These are phyloP conservation scores for Cladobotryum protrusum DNA, from an alignment of 2,329 filamentous ascomycete genomes.

Conservation along the genomic window DNA sequence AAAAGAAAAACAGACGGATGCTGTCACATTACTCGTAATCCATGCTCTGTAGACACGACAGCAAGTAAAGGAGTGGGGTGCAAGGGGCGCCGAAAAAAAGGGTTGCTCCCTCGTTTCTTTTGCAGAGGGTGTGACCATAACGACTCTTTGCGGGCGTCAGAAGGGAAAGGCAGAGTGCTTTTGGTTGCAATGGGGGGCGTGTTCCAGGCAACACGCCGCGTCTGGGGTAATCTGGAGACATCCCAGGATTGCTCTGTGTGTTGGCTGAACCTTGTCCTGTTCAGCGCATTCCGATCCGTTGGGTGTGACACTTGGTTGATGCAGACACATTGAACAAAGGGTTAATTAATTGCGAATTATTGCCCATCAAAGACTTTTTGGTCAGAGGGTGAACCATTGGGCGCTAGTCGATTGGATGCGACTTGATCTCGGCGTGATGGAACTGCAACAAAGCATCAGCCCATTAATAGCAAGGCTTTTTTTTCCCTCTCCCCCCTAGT, in stretches of 20 bases:
- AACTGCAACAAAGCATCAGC: background rate
- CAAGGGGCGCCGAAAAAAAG: background rate
- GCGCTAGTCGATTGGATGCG: background rate
- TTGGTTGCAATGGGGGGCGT: background rate
- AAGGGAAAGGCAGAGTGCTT: background rate
- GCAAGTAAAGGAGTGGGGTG: background rate
- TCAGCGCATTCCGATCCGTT: slow-evolving; percentile 21
- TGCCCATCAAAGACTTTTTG: background rate
- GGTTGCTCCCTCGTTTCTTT: background rate
- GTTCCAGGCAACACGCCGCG: background rate
- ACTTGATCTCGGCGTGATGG: background rate
- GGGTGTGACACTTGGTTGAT: background rate
- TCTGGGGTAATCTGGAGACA: slow-evolving; percentile 9
- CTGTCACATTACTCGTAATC: background rate
- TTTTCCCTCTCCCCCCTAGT: no score
- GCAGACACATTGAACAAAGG: background rate
- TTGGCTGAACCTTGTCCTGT: slow-evolving; percentile 24
- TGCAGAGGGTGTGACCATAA: background rate
- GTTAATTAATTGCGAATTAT: background rate
- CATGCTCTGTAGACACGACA: no score
- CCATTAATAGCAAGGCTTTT: background rate
- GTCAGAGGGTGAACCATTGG: background rate
- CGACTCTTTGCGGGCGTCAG: background rate
- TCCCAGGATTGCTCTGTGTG: slow-evolving; percentile 9
- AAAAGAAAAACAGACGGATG: background rate